Conservation (phyloP, 2,329 filamentous ascomycete genomes). For the Fusarium dimerum region DNA sequence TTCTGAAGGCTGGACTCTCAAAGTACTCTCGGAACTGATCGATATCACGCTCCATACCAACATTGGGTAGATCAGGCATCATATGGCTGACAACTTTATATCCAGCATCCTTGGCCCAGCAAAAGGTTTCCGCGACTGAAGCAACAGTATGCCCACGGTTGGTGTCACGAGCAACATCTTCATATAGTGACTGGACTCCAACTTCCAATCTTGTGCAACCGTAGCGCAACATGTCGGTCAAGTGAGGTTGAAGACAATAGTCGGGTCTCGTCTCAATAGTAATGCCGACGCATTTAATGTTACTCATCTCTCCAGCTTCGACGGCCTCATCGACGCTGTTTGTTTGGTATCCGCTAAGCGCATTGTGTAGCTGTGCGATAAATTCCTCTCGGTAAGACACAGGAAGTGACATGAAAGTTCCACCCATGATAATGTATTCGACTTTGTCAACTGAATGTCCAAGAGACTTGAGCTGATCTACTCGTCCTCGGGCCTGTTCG, state of each 20-base stretch:
- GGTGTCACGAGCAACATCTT: slow-evolving; percentile 97
- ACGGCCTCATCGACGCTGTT: slow-evolving; percentile 95
- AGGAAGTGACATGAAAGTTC: slow-evolving; percentile 96
- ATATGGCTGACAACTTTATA: slow-evolving; percentile 99
- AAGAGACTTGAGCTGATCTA: slow-evolving; percentile 93
- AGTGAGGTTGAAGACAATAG: slow-evolving; percentile 93
- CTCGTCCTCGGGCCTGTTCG: slow-evolving; percentile 91
- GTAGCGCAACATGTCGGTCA: slow-evolving; percentile 96
- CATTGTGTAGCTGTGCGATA: slow-evolving; percentile 94
- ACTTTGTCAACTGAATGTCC: slow-evolving; percentile 99
- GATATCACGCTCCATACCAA: slow-evolving; percentile 96
- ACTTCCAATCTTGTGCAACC: slow-evolving; percentile 94
- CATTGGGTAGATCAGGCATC: slow-evolving; percentile 98
- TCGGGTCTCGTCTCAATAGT: slow-evolving; percentile 97
- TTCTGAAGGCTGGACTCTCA: slow-evolving; percentile 92
- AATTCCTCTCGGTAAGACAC: slow-evolving; percentile 90
- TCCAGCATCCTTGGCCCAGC: slow-evolving; percentile 93
- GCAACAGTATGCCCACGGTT: slow-evolving; percentile 96
- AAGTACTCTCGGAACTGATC: slow-evolving; percentile 99
- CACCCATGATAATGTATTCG: slow-evolving; percentile 99
- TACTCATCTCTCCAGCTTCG: slow-evolving; percentile 91
- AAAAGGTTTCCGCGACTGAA: slow-evolving; percentile 94
- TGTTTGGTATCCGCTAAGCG: slow-evolving; percentile 92
- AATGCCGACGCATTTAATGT: slow-evolving; percentile 96
- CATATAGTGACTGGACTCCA: slow-evolving; percentile 94